Base-by-base conservation (phyloP, 306 rosid species). In the Trifolium pratense region DNA sequence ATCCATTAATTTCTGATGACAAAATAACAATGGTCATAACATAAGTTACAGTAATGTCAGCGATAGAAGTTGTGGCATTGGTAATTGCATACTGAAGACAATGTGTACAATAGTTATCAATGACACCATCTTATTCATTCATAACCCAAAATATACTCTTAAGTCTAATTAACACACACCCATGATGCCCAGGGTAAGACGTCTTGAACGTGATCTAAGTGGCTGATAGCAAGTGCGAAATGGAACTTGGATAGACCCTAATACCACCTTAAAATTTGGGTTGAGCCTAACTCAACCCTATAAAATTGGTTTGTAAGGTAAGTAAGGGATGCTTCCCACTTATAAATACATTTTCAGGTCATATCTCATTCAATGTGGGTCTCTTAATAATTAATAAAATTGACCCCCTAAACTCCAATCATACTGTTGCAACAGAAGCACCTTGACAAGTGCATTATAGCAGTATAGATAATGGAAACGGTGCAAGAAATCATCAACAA, bases 71-170 rank as follows among this genome's bases (percentile, higher is more conserved):
- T 39, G 55, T 63, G 55, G 9, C 70, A 55, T 25, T 18, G 51
- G 40, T 39, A 17, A 66, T 64, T n/a, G 18, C 34, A 49, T 31
- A 23, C 58, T 9, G 62, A 64, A 69, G 65, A n/a, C 40, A 60
- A 59, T 1, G 21, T 20, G 10, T 39, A 74, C 26, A 32, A 59
- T 49, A 37, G 26, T 48, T 23, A 20, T 66, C 32, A 79, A 49
- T 14, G 58, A 39, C 42, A 67, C 40, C 39, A 60, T 62, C 72
- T 73, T 66, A 29, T 52, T 32, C 74, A 39, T 37, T 40, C 73
- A 48, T 36, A 48, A 29, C 23, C 21, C 46, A 78, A 18, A 51
- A 52, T 9, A 26, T 52, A 52, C 58, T 23, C 15, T 12, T 5
- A 23, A 56, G 16, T 23, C 16, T 55, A 5, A 55, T n/a, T n/a